Evolutionary conservation across 257 asterid genomes (phyloP), one percentile per base, ranked within the genome.

Genomic region (Solanum corneliomulleri): DNA sequence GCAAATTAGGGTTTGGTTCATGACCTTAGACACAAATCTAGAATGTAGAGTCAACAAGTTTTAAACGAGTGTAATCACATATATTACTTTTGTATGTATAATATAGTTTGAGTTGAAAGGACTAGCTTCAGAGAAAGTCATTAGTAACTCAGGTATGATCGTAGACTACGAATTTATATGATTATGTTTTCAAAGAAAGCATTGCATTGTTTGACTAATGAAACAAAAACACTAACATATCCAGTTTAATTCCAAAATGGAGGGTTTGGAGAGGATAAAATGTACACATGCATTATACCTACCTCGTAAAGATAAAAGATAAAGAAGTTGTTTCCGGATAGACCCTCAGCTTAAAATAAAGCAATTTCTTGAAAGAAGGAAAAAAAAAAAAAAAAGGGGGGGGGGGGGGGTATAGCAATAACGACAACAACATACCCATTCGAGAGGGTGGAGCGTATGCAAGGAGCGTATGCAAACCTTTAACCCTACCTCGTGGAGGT

Each of bases 331-430:
- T 62, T 62, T 62, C 23, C 1, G 0, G 15, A 62, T 62, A 23
- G 31, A 66, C 31, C 4, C 72, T 12, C 10, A 1, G 0, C 37
- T 66, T 27, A 66, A 66, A 66, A 27, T 25, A 12, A 66, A 66
- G 35, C 37, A 25, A 11, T 25, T 25, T 12, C 2, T 33, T 33
- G 4, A 3, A 33, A n/a, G n/a, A n/a, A n/a, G n/a, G n/a, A n/a
- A n/a, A n/a, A n/a, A n/a, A n/a, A 0, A 33, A 33, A 33, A 33
- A 33, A 33, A 3, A 0, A 0, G 1, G 33, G 4, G 4, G 4
- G 4, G 33, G 35, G 4, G 4, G 35, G 35, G 4, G 5, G 5
- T 31, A 31, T 14, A 66, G 72, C 13, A 66, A 66, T 7, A 66
- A 66, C 35, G 1, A 52, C 60, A 52, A 52, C 62, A 16, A 52